Percentiles rank a stretch among this genome's conserved stretches.
These are phyloP conservation scores for Pontederia paniculata DNA, from an alignment of 176 grass and related monocot species.

Conservation along the genomic window DNA sequence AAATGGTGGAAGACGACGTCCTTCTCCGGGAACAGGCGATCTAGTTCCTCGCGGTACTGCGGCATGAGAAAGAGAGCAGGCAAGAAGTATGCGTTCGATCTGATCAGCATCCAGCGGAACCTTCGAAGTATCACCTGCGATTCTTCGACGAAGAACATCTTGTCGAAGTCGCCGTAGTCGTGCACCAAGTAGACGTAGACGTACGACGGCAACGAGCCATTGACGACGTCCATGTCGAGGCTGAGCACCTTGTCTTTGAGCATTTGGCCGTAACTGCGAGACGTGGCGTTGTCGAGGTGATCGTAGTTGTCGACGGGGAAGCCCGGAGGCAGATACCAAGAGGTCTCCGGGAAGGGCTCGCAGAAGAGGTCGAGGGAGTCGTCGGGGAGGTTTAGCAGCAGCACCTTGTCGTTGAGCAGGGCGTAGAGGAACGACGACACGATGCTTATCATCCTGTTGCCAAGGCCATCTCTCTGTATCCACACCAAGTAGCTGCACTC, in stretches of 20 bases:
- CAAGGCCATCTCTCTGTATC: constrained; percentile 75
- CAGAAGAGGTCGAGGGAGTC: constrained; percentile 74
- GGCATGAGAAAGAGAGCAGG: constrained; percentile 70
- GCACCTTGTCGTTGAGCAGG: constrained; percentile 60
- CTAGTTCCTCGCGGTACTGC: constrained; percentile 40
- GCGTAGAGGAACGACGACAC: constrained; percentile 69
- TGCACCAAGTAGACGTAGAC: constrained; percentile 65
- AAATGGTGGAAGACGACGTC: constrained; percentile 73
- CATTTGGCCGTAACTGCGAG: constrained; percentile 65
- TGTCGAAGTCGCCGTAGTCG: constrained; percentile 25
- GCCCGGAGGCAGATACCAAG: constrained; percentile 47
- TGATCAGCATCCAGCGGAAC: constrained; percentile 78
- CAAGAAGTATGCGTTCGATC: constrained; percentile 78
- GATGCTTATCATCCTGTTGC: constrained; percentile 83
- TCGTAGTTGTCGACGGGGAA: constrained; percentile 47
- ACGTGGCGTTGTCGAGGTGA: constrained; percentile 34
- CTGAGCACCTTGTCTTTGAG: constrained; percentile 29
- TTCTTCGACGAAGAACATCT: constrained; percentile 73
- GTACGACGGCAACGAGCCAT: constrained; percentile 42
- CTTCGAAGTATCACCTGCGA: constrained; percentile 44
- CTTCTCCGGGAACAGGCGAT: constrained; percentile 39
- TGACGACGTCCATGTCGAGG: constrained; percentile 16
- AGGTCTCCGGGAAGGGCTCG: constrained; percentile 65
- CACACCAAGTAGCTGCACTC: constrained; percentile 73
- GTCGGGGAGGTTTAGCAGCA: constrained; percentile 33